Percentiles rank a stretch among this genome's conserved stretches.
phyloP scores from a whole-genome alignment of 2,329 filamentous ascomycete species.

The Hysterium pulicare region DNA sequence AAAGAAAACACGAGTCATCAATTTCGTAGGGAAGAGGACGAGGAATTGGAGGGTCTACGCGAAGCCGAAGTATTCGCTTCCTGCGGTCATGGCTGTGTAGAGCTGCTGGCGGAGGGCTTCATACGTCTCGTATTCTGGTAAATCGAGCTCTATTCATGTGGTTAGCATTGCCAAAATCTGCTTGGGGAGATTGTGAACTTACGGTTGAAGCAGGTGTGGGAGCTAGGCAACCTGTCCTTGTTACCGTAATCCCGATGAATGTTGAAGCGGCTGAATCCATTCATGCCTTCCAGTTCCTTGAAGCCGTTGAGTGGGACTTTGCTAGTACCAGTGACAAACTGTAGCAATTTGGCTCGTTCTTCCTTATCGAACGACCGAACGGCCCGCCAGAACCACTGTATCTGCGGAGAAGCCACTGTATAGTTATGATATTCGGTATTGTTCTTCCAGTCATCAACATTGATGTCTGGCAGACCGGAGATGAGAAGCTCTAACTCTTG shows the following conservation, averaged over 20 bases:
- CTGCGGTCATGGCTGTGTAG: constrained; percentile 94
- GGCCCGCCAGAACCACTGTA: constrained; percentile 99
- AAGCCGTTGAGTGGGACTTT: constrained; percentile 98
- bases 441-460: constrained; percentile 98
- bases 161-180: constrained; percentile 32
- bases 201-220: constrained; percentile 99
- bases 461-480: constrained; percentile 93
- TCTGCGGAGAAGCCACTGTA: constrained; percentile 86
- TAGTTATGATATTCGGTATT: constrained; percentile 99
- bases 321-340: constrained; percentile 97
- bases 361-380: constrained; percentile 98
- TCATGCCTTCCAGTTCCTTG: constrained; percentile 99
- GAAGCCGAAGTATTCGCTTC: constrained; percentile 96
- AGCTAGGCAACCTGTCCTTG: constrained; percentile 92
- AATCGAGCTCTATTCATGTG: constrained; percentile 73
- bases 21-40: background rate
- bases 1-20: constrained; percentile 1
- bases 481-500: constrained; percentile 96
- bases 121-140: constrained; percentile 97
- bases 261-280: constrained; percentile 95
- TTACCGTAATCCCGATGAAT: constrained; percentile 97
- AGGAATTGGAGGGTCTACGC: constrained; percentile 55
- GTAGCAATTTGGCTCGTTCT: constrained; percentile 91
- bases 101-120: constrained; percentile 83
- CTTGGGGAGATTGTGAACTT: constrained; percentile 47